Conservation (phyloP, 148 eudicot genomes). For the Silene latifolia region DNA sequence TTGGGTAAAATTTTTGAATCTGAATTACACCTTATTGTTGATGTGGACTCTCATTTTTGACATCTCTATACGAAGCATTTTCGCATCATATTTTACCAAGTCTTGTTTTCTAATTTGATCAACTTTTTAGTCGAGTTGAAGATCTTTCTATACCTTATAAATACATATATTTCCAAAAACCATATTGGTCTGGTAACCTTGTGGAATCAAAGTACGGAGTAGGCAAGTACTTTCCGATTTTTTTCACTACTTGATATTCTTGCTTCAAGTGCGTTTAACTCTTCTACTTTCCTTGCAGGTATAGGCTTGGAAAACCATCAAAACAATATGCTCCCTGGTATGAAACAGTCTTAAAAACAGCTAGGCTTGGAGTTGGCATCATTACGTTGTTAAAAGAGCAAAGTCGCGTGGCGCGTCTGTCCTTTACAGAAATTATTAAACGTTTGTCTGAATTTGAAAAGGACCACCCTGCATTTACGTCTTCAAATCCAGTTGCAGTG, state of each 20-base stretch:
- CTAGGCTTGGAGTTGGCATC: constrained; percentile 64
- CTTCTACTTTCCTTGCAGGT: constrained; percentile 43
- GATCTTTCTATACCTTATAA: background rate
- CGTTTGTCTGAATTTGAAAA: constrained; percentile 60
- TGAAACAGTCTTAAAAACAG: constrained; percentile 86
- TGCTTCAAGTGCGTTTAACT: background rate
- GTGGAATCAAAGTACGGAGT: background rate
- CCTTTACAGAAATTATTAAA: constrained; percentile 69
- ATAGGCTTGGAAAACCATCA: constrained; percentile 93
- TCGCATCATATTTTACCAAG: background rate
- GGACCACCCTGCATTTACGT: constrained; percentile 67
- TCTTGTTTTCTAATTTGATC: background rate
- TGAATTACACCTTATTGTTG: background rate
- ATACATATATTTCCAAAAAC: background rate
- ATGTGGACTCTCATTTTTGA: background rate
- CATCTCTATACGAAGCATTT: background rate
- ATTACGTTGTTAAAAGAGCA: constrained; percentile 86
- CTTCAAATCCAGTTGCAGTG: constrained; percentile 51
- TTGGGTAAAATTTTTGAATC: background rate
- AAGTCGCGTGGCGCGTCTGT: constrained; percentile 75
- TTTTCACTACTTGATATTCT: background rate
- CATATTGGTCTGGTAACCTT: background rate
- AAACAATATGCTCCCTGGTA: constrained; percentile 96
- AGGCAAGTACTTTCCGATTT: background rate
- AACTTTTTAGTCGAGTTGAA: background rate